These are phyloP conservation scores for Penicillium brasilianum DNA, from an alignment of 2,329 filamentous ascomycete genomes.

Conservation along the genomic window DNA sequence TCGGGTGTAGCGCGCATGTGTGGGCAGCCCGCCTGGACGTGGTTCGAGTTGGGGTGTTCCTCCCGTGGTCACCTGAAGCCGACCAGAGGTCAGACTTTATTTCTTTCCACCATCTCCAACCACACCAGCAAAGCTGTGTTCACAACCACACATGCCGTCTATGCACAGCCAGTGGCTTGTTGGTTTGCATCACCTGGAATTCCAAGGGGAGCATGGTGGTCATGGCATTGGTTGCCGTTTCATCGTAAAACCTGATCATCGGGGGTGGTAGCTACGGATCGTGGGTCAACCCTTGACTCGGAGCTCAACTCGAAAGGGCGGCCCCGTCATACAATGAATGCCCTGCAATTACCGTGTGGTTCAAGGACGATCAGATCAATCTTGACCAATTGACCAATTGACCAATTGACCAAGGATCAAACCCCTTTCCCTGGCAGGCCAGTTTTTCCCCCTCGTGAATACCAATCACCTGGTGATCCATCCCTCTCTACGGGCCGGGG, in stretches of 20 bases:
- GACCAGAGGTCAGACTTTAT: background rate
- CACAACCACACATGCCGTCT: background rate
- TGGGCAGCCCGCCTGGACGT: background rate
- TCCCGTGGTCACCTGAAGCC: too few species aligned
- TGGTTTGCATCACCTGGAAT: constrained; percentile 24
- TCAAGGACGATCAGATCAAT: background rate
- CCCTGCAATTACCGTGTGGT: background rate
- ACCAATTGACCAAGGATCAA: constrained; percentile 1
- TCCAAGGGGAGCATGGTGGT: background rate
- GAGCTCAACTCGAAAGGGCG: background rate
- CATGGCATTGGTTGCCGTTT: constrained; percentile 7
- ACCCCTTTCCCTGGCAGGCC: constrained; percentile 15
- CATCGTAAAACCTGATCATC: background rate
- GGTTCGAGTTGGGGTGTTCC: background rate
- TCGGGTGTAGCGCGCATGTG: background rate
- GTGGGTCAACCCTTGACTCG: background rate
- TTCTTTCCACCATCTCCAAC: background rate
- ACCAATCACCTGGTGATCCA: constrained; percentile 21
- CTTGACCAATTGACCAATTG: too few species aligned
- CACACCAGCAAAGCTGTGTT: background rate
- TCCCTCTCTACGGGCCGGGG: constrained; percentile 14
- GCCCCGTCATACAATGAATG: constrained; percentile 5
- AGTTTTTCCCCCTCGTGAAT: constrained; percentile 18
- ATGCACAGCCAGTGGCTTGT: background rate
- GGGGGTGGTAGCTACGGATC: background rate